Evolutionary conservation across 441 rosid species (phyloP).

Genomic region (Geranium incanum): DNA sequence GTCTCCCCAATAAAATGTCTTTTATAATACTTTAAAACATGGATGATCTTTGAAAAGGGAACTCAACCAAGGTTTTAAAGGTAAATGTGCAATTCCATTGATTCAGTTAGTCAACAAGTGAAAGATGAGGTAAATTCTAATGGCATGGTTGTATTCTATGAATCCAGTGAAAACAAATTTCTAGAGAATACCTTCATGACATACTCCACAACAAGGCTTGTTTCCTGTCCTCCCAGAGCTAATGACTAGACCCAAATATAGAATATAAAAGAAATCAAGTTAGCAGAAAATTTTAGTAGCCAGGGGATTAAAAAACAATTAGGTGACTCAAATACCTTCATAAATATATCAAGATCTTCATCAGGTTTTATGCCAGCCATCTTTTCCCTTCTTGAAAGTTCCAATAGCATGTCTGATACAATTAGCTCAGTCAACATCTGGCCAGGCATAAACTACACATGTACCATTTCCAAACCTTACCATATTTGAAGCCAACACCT

Average conservation of each 20-base stretch:
- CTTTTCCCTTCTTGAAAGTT: slow-evolving; percentile 93
- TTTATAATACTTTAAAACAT: not conserved
- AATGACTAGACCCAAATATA: slow-evolving; percentile 77
- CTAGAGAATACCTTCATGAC: slow-evolving; percentile 78
- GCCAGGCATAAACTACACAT: slow-evolving; percentile 5
- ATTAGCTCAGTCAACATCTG: slow-evolving; percentile 27
- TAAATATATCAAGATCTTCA: slow-evolving; percentile 96
- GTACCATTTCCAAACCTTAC: slow-evolving; percentile 55
- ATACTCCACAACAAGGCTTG: slow-evolving; percentile 78
- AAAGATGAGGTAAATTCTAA: slow-evolving; percentile 1
- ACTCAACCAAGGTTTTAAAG: not conserved
- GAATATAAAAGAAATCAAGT: too few species aligned
- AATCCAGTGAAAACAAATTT: slow-evolving; percentile 14
- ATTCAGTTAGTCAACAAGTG: slow-evolving; percentile 3
- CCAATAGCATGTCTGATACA: slow-evolving; percentile 77
- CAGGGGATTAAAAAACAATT: slow-evolving; percentile 10
- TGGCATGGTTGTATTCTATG: slow-evolving; percentile 2
- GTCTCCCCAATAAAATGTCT: not conserved
- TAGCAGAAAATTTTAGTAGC: slow-evolving; percentile 6
- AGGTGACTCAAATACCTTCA: slow-evolving; percentile 58
- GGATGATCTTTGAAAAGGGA: not conserved
- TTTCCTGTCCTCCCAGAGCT: slow-evolving; percentile 84
- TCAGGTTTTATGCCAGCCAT: slow-evolving; percentile 86
- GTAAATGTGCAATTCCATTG: not conserved
- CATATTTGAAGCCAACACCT: slow-evolving; percentile 91